phyloP scores from a whole-genome alignment of 75 land plant species.

The Selaginella tamariscina region DNA sequence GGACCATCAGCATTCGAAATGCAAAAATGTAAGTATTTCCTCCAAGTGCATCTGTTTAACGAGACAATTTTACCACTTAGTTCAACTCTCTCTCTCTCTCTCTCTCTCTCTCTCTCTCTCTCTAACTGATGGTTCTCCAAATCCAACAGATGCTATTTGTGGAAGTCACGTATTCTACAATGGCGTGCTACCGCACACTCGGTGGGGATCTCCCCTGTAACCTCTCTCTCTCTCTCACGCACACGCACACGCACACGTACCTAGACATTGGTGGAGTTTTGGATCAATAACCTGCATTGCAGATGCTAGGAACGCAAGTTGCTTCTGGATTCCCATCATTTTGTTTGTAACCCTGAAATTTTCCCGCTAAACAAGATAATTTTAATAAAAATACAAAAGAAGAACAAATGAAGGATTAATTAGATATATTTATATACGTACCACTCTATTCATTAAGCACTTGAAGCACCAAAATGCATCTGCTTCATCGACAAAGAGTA shows the following conservation, averaged over 20 bases:
- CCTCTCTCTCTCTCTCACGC: no score
- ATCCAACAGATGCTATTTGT: no score
- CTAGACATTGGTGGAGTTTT: constrained; percentile 73
- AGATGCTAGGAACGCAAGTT: constrained; percentile 38
- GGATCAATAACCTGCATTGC: constrained; percentile 67
- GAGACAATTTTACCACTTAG: no score
- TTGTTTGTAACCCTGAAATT: constrained; percentile 54
- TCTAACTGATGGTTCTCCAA: no score
- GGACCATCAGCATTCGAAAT: constrained; percentile 85
- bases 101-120: no score
- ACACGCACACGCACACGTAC: constrained; percentile 28
- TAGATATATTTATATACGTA: constrained; percentile 14
- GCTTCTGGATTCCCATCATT: constrained; percentile 70
- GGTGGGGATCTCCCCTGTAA: no score
- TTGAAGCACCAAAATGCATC: constrained; percentile 94
- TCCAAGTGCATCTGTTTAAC: constrained; percentile 50
- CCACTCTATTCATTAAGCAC: constrained; percentile 71
- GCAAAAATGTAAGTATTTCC: constrained; percentile 78
- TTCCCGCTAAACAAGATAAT: constrained; percentile 39
- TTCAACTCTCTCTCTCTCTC: no score
- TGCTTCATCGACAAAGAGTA: constrained; percentile 66
- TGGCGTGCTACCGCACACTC: no score
- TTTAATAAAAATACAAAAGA: constrained; percentile 10
- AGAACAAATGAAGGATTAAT: background rate
- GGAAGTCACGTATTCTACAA: no score